phyloP scores from a whole-genome alignment of 305 asterid species.

The Fraxinus floribunda region DNA sequence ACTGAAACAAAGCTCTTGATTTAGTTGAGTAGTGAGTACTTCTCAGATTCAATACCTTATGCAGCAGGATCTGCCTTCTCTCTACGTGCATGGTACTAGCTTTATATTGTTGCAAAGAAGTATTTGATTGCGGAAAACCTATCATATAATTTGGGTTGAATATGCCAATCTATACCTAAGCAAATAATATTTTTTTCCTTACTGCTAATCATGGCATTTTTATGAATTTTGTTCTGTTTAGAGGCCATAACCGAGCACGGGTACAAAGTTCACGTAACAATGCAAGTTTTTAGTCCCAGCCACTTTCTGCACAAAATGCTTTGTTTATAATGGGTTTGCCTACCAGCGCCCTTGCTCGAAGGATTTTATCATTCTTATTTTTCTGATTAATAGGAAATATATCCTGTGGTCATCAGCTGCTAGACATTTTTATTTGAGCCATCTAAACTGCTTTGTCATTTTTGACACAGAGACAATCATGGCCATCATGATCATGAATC shows the following conservation, averaged over 20 bases:
- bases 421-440: neutral
- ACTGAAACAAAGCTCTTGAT: neutral
- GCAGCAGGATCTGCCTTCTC: neutral
- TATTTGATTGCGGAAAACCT: neutral
- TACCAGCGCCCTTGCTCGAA: neutral
- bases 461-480: constrained; percentile 65
- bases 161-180: neutral
- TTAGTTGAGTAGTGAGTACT: neutral
- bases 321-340: neutral
- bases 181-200: neutral
- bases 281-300: neutral
- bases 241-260: neutral
- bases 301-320: neutral
- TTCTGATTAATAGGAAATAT: neutral
- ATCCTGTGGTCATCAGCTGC: neutral
- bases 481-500: constrained; percentile 96
- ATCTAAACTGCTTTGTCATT: neutral
- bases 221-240: neutral
- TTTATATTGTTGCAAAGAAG: neutral
- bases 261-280: neutral
- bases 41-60: neutral
- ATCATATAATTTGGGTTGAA: neutral
- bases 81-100: neutral
- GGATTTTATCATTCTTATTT: neutral
- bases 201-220: neutral